A percentile compares a stretch with the other conserved stretches of the same genome.
Evolutionary conservation across 371 early-diverging fungal species (phyloP).

Genomic region (Mortierella sp.): DNA sequence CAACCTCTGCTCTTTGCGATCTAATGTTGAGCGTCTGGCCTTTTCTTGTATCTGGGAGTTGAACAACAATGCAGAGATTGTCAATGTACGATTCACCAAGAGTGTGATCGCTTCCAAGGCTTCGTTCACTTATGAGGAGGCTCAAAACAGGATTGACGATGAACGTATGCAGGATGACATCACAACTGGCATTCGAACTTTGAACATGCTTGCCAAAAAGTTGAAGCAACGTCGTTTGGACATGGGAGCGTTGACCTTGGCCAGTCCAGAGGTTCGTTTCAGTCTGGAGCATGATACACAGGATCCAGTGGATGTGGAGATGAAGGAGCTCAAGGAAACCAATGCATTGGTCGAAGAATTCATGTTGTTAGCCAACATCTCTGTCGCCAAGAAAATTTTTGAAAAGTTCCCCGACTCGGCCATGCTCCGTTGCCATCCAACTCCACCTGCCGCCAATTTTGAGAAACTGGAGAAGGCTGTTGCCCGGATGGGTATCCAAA

Average conservation of each 20-base stretch:
- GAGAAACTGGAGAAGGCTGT: constrained; percentile 79
- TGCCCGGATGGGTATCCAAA: constrained; percentile 57
- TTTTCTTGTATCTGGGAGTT: constrained; percentile 91
- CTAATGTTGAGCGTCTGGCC: constrained; percentile 91
- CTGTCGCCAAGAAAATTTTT: constrained; percentile 93
- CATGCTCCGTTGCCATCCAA: constrained; percentile 90
- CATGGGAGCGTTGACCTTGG: constrained; percentile 85
- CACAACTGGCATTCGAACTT: constrained; percentile 80
- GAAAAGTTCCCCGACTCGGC: constrained; percentile 89
- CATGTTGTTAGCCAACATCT: constrained; percentile 99
- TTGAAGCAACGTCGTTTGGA: constrained; percentile 81
- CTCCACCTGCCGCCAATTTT: constrained; percentile 79
- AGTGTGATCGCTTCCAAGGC: constrained; percentile 94
- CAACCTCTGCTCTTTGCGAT: constrained; percentile 92
- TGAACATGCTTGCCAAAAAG: constrained; percentile 92
- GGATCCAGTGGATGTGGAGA: constrained; percentile 87
- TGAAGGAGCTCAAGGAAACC: constrained; percentile 94
- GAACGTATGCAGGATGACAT: constrained; percentile 83
- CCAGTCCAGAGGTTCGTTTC: constrained; percentile 90
- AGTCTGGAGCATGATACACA: constrained; percentile 88
- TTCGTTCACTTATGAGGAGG: constrained; percentile 98
- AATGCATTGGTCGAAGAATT: constrained; percentile 99
- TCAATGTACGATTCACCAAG: constrained; percentile 81
- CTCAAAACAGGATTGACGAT: constrained; percentile 94
- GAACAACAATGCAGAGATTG: constrained; percentile 79